phyloP scores from a whole-genome alignment of 225 moss, liverwort and hornwort genomes.

The Polytrichum commune region DNA sequence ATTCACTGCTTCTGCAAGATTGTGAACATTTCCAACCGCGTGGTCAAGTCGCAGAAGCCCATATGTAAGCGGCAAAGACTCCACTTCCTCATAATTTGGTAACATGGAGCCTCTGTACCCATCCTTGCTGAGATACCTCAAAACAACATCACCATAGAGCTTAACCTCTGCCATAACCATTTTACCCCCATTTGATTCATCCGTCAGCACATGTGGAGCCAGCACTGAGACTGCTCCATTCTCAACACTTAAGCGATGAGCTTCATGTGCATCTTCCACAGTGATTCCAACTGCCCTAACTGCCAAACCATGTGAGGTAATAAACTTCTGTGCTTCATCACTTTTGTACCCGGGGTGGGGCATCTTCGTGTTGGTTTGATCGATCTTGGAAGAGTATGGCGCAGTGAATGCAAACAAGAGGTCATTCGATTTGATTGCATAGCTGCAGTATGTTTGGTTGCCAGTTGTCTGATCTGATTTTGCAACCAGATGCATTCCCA shows the following conservation, averaged over 20 bases:
- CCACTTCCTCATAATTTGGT: slow-evolving; percentile 76
- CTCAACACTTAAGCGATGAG: slow-evolving; percentile 51
- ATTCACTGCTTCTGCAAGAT: slow-evolving; percentile 49
- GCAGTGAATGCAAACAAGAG: slow-evolving; percentile 82
- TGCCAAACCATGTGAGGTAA: slow-evolving; percentile 66
- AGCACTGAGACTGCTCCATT: slow-evolving; percentile 73
- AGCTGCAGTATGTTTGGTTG: slow-evolving; percentile 88
- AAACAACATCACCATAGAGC: slow-evolving; percentile 85
- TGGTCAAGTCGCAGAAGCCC: slow-evolving; percentile 80
- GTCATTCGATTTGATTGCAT: slow-evolving; percentile 75
- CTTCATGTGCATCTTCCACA: slow-evolving; percentile 78
- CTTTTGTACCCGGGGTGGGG: slow-evolving; percentile 65
- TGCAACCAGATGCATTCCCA: slow-evolving; percentile 94
- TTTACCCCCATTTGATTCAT: slow-evolving; percentile 48
- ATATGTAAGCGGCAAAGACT: slow-evolving; percentile 76
- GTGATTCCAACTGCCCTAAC: slow-evolving; percentile 83
- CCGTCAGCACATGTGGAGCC: slow-evolving; percentile 51
- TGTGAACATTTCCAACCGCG: slow-evolving; percentile 74
- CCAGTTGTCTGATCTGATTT: slow-evolving; percentile 94
- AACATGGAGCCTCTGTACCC: slow-evolving; percentile 76
- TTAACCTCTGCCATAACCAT: slow-evolving; percentile 75
- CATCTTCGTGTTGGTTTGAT: slow-evolving; percentile 52
- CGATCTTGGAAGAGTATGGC: slow-evolving; percentile 76
- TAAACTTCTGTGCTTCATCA: slow-evolving; percentile 56
- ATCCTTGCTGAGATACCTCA: slow-evolving; percentile 80